Conservation (phyloP, 2,329 filamentous ascomycete genomes). For the Leptographium wingfieldii region DNA sequence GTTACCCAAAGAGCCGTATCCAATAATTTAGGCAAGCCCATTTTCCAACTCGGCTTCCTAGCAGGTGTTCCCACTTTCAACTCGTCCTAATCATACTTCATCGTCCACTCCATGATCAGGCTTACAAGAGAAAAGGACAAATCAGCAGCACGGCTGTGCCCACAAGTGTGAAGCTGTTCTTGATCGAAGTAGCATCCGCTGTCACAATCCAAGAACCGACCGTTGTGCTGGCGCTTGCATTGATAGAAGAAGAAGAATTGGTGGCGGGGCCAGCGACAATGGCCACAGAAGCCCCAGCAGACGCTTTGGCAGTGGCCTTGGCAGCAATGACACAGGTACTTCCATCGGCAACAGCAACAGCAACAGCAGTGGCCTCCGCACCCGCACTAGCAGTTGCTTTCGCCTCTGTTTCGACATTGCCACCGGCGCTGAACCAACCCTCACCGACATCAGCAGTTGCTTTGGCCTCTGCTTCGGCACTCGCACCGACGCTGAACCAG, state of each 20-base stretch:
- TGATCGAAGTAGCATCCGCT: constrained; percentile 8
- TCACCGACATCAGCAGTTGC: background rate
- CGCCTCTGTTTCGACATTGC: background rate
- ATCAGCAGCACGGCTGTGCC: constrained; percentile 6
- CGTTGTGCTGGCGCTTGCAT: background rate
- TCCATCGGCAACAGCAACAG: background rate
- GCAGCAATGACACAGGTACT: background rate
- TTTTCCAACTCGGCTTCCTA: background rate
- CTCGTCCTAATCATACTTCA: background rate
- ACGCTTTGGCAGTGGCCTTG: background rate
- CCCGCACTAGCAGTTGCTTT: background rate
- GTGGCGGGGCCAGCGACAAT: background rate
- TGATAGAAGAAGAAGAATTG: background rate
- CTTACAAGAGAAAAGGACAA: constrained; percentile 6
- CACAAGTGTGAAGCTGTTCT: constrained; percentile 8
- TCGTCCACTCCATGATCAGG: background rate
- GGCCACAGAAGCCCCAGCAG: background rate
- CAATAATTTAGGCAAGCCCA: too few species aligned
- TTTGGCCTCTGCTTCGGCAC: background rate
- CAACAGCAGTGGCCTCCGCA: background rate
- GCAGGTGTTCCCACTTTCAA: background rate
- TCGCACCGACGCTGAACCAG: background rate
- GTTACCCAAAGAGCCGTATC: too few species aligned
- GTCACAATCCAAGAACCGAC: constrained; percentile 5
- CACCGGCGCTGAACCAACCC: background rate